These are phyloP conservation scores for Microcos paniculata DNA, from an alignment of 345 rosid genomes.

Conservation along the genomic window DNA sequence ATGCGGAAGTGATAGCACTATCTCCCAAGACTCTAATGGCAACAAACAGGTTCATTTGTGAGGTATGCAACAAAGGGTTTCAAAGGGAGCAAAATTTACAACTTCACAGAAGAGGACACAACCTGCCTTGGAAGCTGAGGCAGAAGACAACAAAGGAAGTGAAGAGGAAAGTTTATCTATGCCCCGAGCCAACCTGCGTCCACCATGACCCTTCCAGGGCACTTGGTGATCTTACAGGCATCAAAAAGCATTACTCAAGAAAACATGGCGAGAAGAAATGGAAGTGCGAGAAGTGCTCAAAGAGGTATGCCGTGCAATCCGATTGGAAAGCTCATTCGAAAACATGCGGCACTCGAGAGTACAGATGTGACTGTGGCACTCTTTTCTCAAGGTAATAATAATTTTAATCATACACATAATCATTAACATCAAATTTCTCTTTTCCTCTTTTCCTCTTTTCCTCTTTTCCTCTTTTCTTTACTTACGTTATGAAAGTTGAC, in stretches of 20 bases:
- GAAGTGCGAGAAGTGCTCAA: conserved; percentile 87
- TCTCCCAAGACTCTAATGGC: conserved; percentile 90
- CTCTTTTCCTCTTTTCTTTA: not conserved
- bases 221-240: conserved; percentile 84
- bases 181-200: conserved; percentile 85
- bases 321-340: conserved; percentile 94
- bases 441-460: not conserved
- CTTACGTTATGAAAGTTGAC: conserved; percentile 9
- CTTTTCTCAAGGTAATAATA: conserved; percentile 67
- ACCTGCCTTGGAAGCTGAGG: conserved; percentile 83
- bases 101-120: conserved; percentile 89
- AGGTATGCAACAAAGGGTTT: conserved; percentile 86
- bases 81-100: conserved; percentile 86
- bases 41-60: conserved; percentile 85
- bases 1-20: conserved; percentile 83
- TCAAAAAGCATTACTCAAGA: conserved; percentile 74
- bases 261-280: conserved; percentile 90
- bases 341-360: conserved; percentile 82
- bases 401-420: conserved; percentile 1
- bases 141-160: conserved; percentile 81
- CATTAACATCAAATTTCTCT: not conserved
- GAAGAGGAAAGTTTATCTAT: conserved; percentile 75
- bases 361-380: conserved; percentile 87
- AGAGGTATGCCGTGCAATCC: conserved; percentile 78
- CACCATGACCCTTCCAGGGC: conserved; percentile 86